Evolutionary conservation across 2,329 filamentous ascomycete species (phyloP).

Genomic region (Metarhizium brunneum): DNA sequence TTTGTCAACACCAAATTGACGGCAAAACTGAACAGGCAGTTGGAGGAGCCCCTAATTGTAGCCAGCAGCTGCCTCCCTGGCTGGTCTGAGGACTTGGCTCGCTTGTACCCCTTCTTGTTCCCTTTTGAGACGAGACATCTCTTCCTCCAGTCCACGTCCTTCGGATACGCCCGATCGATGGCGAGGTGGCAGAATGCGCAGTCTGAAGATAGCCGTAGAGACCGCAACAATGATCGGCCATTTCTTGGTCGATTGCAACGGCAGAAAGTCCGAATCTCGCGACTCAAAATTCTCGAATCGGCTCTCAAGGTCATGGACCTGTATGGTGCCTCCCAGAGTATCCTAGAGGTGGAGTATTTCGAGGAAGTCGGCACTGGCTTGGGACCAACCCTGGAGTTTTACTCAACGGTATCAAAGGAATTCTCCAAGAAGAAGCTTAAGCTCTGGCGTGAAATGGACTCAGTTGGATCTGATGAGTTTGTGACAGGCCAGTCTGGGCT

Average conservation of each 20-base stretch:
- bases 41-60: constrained; percentile 94
- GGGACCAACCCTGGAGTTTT: constrained; percentile 93
- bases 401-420: constrained; percentile 93
- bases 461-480: constrained; percentile 62
- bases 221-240: constrained; percentile 81
- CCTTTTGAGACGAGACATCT: constrained; percentile 95
- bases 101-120: constrained; percentile 92
- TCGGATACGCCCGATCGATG: constrained; percentile 97
- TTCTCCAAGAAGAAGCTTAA: constrained; percentile 96
- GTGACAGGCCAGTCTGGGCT: constrained; percentile 77
- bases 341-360: constrained; percentile 96
- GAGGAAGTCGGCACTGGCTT: constrained; percentile 96
- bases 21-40: constrained; percentile 90
- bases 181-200: constrained; percentile 93
- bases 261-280: constrained; percentile 96
- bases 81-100: constrained; percentile 92
- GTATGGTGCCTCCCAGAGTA: constrained; percentile 92
- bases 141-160: constrained; percentile 95
- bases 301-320: constrained; percentile 98
- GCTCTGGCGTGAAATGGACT: constrained; percentile 90
- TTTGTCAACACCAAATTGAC: constrained; percentile 99
- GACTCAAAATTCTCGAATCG: constrained; percentile 89
- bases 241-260: constrained; percentile 87
- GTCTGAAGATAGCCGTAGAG: constrained; percentile 64
- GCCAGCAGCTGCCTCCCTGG: constrained; percentile 91